These are phyloP conservation scores for Juglanconis juglandina DNA, from an alignment of 2,329 filamentous ascomycete genomes.

Conservation along the genomic window DNA sequence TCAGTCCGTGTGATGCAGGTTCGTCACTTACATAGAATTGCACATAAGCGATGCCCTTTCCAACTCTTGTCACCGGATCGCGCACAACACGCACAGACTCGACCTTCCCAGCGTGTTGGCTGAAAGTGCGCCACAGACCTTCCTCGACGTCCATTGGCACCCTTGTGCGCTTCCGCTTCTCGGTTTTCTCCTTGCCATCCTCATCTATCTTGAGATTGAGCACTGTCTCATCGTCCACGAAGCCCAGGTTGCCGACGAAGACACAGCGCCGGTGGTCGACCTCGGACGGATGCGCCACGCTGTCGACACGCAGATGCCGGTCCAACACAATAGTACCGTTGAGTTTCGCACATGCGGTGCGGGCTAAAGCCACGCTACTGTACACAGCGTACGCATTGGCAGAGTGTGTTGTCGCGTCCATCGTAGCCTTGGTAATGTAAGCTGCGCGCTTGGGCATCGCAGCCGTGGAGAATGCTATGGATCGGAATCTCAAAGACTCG, in stretches of 20 bases:
- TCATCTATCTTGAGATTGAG: slow-evolving; percentile 63
- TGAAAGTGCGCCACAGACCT: slow-evolving; percentile 81
- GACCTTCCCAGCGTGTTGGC: slow-evolving; percentile 69
- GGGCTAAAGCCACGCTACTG: slow-evolving; percentile 69
- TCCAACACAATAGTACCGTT: slow-evolving; percentile 83
- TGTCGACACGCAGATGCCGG: slow-evolving; percentile 87
- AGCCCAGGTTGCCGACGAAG: slow-evolving; percentile 93
- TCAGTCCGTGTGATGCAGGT: background rate
- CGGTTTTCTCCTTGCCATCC: slow-evolving; percentile 60
- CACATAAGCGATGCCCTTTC: slow-evolving; percentile 96
- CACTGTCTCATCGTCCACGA: slow-evolving; percentile 86
- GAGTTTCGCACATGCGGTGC: slow-evolving; percentile 70
- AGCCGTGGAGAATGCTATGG: slow-evolving; percentile 75
- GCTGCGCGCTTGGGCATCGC: slow-evolving; percentile 89
- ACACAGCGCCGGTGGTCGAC: slow-evolving; percentile 86
- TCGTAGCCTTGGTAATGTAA: slow-evolving; percentile 84
- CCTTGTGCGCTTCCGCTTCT: slow-evolving; percentile 64
- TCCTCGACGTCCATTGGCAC: slow-evolving; percentile 84
- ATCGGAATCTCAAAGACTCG: slow-evolving; percentile 91
- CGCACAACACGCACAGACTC: slow-evolving; percentile 92
- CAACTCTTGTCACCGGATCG: slow-evolving; percentile 84
- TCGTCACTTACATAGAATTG: slow-evolving; percentile 69
- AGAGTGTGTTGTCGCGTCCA: slow-evolving; percentile 86
- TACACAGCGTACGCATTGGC: slow-evolving; percentile 95
- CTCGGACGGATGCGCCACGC: slow-evolving; percentile 79